Evolutionary conservation across 2,329 filamentous ascomycete genomes (phyloP), one percentile per base, ranked within the genome.

Genomic region (Cercospora sojina): DNA sequence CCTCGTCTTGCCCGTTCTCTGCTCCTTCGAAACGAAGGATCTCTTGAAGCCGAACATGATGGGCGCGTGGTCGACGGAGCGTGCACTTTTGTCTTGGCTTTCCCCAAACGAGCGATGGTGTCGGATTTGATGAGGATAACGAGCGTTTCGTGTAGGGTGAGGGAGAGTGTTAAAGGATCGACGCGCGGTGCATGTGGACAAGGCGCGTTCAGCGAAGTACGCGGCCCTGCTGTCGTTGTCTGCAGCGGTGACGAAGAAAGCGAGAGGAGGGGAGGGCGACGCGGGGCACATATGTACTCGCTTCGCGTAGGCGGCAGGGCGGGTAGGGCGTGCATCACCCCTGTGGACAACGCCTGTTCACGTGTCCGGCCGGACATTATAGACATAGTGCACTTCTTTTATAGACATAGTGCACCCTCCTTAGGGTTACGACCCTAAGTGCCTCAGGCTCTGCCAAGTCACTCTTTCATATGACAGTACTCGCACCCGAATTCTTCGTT

Each of bases 1-100:
- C 80, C 88, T 86, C 81, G 90, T 86, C 88, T 97, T 97, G 83
- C 92, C 91, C 80, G 93, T 91, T 77, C 93, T 91, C 60, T 63
- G 60, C 81, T 94, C 90, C 80, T 89, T 90, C 80, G 89, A 86
- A 83, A 88, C 85, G 84, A 95, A 93, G 77, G 93, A 93, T 79
- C 92, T 92, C 84, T 93, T 96, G 86, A 63, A 63, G 60, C 60
- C 60, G 60, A 97, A 96, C 92, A 97, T 97, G 80, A 79, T 84
- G 83, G 77, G 67, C 31, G 47, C 35, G 59, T 59, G 59, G 58
- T 62, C 41, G 59, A 61, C 27, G 55, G 23, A 55, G 43, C 53
- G 38, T 49, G 32, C 57, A 27, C 58, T 66, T 60, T 74, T 23
- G 49, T 55, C 59, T 51, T 59, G 62, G 20, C 58, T 64, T 56